Base-by-base conservation (phyloP, 768 basidiomycete genomes). In the Tephrocybe sp. region DNA sequence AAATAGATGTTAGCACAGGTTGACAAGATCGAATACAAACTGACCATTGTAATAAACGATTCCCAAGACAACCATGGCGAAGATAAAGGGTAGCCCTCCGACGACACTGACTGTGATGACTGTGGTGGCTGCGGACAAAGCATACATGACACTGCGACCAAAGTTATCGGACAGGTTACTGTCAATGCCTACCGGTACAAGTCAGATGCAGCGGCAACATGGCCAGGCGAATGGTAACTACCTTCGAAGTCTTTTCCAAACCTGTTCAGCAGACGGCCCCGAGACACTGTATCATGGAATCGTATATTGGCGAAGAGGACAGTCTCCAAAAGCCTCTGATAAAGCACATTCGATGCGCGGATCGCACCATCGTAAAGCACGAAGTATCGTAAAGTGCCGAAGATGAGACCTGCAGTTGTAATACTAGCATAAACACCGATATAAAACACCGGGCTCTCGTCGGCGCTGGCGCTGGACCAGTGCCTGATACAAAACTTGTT, bases 191-290 rank as follows among this genome's bases (percentile, higher is more conserved):
- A 58, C 31, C 13, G 41, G 31, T 39, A 23, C 61, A 64, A 53
- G 54, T 11, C 46, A 42, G 15, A 23, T 25, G 19, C 11, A 11
- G 21, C 29, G 11, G 9, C 6, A 13, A 29, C 7, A 11, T 21
- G 68, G 19, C 7, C 7, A 46, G n/a, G n/a, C 8, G 27, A 37
- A 41, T 6, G n/a, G 4, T 0, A 52, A 77, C 1, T 10, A 71
- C 76, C 88, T 71, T 94, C 91, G 48, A 94, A 88, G 62, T 94
- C 93, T 64, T 94, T 94, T 36, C 93, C 92, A 54, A 89, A 88
- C 39, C 91, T 74, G 57, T 94, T 91, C 30, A 94, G 66, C 9
- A 90, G 69, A 2, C 92, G 82, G 4, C 94, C 94, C 30, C 91
- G 81, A 43, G 86, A 90, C 2, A 91, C 80, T 0, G 93, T 97